phyloP scores from a whole-genome alignment of 1,139 yeast genomes.

The Taiozyma sp. region DNA sequence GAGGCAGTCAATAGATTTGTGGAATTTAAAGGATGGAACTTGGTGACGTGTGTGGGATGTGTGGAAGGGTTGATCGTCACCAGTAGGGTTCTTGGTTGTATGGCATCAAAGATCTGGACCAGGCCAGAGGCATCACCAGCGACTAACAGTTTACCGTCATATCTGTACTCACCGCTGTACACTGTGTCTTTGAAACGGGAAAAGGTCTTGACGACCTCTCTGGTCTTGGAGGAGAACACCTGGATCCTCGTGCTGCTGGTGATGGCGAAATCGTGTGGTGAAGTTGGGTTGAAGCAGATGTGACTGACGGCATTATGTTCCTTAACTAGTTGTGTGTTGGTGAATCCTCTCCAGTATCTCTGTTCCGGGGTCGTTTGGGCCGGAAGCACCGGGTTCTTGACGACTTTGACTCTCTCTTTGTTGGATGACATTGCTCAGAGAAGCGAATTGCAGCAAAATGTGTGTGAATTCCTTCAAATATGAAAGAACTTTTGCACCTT shows the following conservation, averaged over 20 bases:
- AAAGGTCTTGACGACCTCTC: conserved; percentile 85
- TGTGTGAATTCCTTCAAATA: too few species aligned
- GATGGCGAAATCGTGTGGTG: conserved; percentile 91
- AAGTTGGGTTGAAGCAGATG: conserved; percentile 77
- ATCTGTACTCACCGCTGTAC: conserved; percentile 75
- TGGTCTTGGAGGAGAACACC: conserved; percentile 84
- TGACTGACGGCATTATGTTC: conserved; percentile 92
- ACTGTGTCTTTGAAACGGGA: conserved; percentile 91
- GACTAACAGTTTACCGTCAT: conserved; percentile 76
- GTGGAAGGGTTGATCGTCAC: conserved; percentile 77
- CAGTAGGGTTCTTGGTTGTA: conserved; percentile 69
- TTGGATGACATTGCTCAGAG: conserved; percentile 64
- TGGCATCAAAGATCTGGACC: conserved; percentile 78
- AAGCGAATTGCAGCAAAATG: not conserved
- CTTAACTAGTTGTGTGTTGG: conserved; percentile 80
- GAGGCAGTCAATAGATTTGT: conserved; percentile 81
- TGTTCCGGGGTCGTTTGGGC: conserved; percentile 90
- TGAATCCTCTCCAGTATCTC: conserved; percentile 81
- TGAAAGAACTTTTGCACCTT: not conserved
- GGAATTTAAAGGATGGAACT: conserved; percentile 71
- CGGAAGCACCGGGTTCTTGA: conserved; percentile 72
- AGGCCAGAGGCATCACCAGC: conserved; percentile 90
- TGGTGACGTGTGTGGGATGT: conserved; percentile 92
- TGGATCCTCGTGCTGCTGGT: conserved; percentile 91
- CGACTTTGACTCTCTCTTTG: conserved; percentile 61